A percentile compares a stretch with the other conserved stretches of the same genome.
These are phyloP conservation scores for Volvox reticuliferus DNA, from an alignment of 139 green algal species.

Conservation along the genomic window DNA sequence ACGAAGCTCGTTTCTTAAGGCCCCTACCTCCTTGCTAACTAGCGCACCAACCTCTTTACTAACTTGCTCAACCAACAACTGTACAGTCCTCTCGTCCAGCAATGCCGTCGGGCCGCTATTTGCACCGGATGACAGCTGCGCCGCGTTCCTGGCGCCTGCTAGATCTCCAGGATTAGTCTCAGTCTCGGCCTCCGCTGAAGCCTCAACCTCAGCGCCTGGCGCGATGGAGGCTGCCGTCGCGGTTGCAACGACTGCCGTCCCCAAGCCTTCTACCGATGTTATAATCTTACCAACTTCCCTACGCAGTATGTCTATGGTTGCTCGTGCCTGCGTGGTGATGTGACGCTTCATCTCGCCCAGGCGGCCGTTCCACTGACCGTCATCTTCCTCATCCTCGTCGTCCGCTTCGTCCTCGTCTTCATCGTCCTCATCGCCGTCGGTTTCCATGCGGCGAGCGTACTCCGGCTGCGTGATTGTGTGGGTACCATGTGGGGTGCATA, in stretches of 20 bases:
- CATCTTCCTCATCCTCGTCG: slow-evolving; percentile 1
- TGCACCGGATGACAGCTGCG: too few species aligned
- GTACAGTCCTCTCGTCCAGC: neutral
- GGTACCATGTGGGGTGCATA: too few species aligned
- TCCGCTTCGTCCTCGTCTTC: neutral
- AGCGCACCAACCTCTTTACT: neutral
- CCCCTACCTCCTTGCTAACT: neutral
- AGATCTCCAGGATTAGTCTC: too few species aligned
- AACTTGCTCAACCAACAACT: neutral
- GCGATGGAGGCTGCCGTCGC: neutral
- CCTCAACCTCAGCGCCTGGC: neutral
- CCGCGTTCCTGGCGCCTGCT: too few species aligned
- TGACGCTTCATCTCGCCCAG: slow-evolving; percentile 38
- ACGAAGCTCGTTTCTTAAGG: neutral
- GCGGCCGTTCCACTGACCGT: slow-evolving; percentile 38
- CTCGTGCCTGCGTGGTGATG: neutral
- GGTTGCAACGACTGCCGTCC: neutral
- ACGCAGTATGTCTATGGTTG: neutral
- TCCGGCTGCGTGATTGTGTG: slow-evolving; percentile 12
- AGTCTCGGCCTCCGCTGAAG: neutral
- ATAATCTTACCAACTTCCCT: neutral
- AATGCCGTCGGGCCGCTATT: neutral
- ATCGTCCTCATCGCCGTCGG: slow-evolving; percentile 1
- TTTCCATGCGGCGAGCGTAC: neutral
- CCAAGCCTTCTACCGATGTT: neutral